Percentiles rank a stretch among this genome's conserved stretches.
Evolutionary conservation across 164 flowering plant species (phyloP).

Genomic region (Amborella trichopoda): DNA sequence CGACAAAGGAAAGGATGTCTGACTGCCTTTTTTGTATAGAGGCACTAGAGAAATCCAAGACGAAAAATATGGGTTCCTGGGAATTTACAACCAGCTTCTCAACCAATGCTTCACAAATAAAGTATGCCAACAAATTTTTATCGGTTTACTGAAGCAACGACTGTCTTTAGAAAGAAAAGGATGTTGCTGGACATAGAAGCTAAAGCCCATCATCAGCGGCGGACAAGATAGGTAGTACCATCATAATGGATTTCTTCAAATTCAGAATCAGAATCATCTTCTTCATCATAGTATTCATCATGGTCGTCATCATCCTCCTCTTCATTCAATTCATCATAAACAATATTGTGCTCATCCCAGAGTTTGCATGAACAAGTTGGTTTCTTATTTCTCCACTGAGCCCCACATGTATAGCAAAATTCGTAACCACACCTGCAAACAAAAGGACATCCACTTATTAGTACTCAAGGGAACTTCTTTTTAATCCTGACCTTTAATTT

Average conservation of each 20-base stretch:
- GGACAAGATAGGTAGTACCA: background rate
- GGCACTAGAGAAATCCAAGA: no score
- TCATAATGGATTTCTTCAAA: background rate
- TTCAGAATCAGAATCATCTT: background rate
- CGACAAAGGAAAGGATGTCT: no score
- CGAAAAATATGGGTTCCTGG: no score
- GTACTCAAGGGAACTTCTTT: background rate
- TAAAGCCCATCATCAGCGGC: no score
- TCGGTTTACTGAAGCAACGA: no score
- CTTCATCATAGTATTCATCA: slow-evolving; percentile 3
- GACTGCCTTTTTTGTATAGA: no score
- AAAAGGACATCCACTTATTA: background rate
- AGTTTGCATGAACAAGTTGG: slow-evolving; percentile 68
- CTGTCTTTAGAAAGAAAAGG: no score
- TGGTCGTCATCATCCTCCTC: slow-evolving; percentile 7
- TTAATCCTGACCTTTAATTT: background rate
- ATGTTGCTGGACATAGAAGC: no score
- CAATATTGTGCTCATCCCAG: slow-evolving; percentile 48
- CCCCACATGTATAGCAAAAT: slow-evolving; percentile 81
- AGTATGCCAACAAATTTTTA: no score
- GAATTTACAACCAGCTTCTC: no score
- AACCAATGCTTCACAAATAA: no score
- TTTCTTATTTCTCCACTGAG: slow-evolving; percentile 65
- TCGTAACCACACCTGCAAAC: slow-evolving; percentile 60
- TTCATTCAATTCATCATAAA: slow-evolving; percentile 15